A percentile compares a stretch with the other conserved stretches of the same genome.
phyloP scores from a whole-genome alignment of 2,329 filamentous ascomycete genomes.

The Aspergillus niger region DNA sequence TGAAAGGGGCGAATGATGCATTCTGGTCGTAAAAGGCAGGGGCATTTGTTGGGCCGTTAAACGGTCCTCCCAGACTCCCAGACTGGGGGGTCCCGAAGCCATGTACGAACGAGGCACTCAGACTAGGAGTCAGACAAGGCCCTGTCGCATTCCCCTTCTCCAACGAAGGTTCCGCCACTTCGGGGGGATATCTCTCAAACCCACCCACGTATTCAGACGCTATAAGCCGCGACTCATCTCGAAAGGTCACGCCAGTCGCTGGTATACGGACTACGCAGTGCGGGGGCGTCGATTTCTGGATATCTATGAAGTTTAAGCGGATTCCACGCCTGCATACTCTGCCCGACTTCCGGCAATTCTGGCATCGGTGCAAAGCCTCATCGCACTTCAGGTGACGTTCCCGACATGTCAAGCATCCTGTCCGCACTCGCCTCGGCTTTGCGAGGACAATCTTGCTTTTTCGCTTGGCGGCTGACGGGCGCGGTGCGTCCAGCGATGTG shows the following conservation, averaged over 20 bases:
- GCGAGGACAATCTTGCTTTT: constrained; percentile 30
- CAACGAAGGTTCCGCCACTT: constrained; percentile 45
- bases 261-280: constrained; percentile 59
- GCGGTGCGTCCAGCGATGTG: constrained; percentile 12
- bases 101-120: constrained; percentile 48
- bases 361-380: constrained; percentile 65
- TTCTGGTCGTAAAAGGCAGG: constrained; percentile 32
- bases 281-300: constrained; percentile 69
- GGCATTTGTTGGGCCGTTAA: constrained; percentile 28
- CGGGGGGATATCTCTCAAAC: constrained; percentile 67
- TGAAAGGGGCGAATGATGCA: constrained; percentile 38
- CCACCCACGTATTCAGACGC: constrained; percentile 89
- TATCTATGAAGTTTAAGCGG: constrained; percentile 88
- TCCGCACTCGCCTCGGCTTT: constrained; percentile 84
- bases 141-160: constrained; percentile 23
- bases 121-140: background rate
- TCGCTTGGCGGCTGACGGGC: constrained; percentile 21
- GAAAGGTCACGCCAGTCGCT: constrained; percentile 75
- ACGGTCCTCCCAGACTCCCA: constrained; percentile 27
- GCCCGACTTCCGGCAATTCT: constrained; percentile 87
- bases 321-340: constrained; percentile 83
- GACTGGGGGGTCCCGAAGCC: constrained; percentile 49
- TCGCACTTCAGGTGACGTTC: constrained; percentile 92
- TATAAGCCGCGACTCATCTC: constrained; percentile 86
- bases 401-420: constrained; percentile 86